These are phyloP conservation scores for Endotrypanum monterogeii DNA, from an alignment of 208 protist genomes.

Conservation along the genomic window DNA sequence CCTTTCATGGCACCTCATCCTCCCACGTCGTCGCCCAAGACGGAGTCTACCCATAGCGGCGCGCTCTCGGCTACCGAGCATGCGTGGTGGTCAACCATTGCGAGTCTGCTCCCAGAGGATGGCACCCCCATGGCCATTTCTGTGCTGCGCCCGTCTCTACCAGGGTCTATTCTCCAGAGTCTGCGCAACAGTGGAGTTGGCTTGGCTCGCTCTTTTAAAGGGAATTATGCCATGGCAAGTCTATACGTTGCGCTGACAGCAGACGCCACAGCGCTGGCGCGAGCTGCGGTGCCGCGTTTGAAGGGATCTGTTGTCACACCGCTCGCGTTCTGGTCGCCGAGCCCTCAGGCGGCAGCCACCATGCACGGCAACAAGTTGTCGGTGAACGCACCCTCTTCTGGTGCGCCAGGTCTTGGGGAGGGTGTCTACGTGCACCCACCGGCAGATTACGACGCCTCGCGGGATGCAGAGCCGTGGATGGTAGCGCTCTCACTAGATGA, in stretches of 20 bases:
- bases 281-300: background rate
- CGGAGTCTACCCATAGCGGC: background rate
- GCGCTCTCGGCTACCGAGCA: background rate
- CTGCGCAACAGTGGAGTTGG: slow-evolving; percentile 29
- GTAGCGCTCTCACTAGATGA: slow-evolving; percentile 52
- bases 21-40: background rate
- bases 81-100: slow-evolving; percentile 15
- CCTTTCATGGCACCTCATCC: background rate
- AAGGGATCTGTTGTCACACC: background rate
- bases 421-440: slow-evolving; percentile 17
- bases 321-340: slow-evolving; percentile 1
- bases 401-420: background rate
- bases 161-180: slow-evolving; percentile 18
- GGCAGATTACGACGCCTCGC: slow-evolving; percentile 5
- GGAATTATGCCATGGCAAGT: slow-evolving; percentile 14
- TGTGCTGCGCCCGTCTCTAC: slow-evolving; percentile 31
- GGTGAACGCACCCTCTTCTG: background rate
- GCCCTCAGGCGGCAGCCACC: background rate
- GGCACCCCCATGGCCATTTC: slow-evolving; percentile 29
- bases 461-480: slow-evolving; percentile 38
- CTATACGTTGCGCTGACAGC: slow-evolving; percentile 8
- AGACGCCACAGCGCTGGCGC: slow-evolving; percentile 11
- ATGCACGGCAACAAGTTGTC: background rate
- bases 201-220: slow-evolving; percentile 49
- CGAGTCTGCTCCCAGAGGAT: slow-evolving; percentile 18